Conservation (phyloP, 2,329 filamentous ascomycete genomes). For the Fusarium nanum region DNA sequence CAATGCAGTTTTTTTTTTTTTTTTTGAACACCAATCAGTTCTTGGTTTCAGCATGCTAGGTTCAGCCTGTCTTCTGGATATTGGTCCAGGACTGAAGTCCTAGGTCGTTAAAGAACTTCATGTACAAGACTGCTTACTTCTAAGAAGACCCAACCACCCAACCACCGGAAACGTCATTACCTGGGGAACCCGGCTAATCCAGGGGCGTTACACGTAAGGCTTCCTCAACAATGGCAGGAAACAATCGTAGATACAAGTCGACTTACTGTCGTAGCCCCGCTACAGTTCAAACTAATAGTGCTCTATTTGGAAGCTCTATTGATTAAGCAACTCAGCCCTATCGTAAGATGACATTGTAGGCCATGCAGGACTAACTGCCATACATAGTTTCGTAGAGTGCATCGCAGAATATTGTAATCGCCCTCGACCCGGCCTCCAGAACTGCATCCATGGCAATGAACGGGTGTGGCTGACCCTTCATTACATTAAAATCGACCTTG, state of each 20-base stretch:
- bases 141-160: background rate
- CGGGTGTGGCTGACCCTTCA: slow-evolving; percentile 18
- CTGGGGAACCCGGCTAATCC: fast-evolving
- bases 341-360: background rate
- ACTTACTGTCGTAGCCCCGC: background rate
- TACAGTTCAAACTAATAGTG: background rate
- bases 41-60: background rate
- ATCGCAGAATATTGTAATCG: slow-evolving; percentile 8
- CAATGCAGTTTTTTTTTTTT: background rate
- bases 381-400: slow-evolving; percentile 15
- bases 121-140: background rate
- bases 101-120: background rate
- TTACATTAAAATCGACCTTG: slow-evolving; percentile 1
- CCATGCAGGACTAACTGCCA: background rate
- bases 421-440: slow-evolving; percentile 10
- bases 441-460: slow-evolving; percentile 27
- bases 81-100: background rate
- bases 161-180: background rate
- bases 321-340: background rate
- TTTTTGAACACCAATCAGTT: background rate
- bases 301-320: background rate
- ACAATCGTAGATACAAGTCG: background rate
- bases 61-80: background rate
- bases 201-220: background rate
- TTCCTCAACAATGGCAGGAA: background rate